Base-by-base conservation (phyloP, 2,329 filamentous ascomycete species). In the Colletotrichum sidae region DNA sequence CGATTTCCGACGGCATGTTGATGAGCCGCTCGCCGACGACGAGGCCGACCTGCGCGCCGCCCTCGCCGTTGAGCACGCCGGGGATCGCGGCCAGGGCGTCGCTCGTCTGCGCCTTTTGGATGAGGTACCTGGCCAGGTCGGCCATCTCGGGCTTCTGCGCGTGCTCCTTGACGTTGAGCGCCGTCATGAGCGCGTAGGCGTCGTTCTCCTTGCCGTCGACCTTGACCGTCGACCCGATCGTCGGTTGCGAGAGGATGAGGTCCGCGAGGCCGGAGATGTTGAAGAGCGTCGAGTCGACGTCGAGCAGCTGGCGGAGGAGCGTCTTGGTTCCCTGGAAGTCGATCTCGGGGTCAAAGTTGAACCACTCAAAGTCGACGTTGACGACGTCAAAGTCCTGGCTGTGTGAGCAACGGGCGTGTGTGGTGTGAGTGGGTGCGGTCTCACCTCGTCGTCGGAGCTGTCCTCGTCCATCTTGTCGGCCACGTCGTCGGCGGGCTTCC, bases 351-450 rank as follows among this genome's bases (percentile, higher is more conserved):
- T 96, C 91, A 68, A 95, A 97, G 80, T 97, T 96, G 82, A 98
- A 99, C 92, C 94, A 98, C 82, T 99, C 96, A 74, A 99, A 99
- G 70, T 98, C 95, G 63, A 98, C 94, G 75, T 98, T 91, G 70
- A 99, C 89, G 77, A 95, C 91, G 75, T 97, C 92, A 74, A 94
- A 91, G 73, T 97, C 93, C 92, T 97, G 59, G 6, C 41, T 34
- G 6, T 42, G 60, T 67, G 65, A 55, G 44, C 75, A 59, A 59
- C 70, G 65, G n/a, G 44, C 15, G 4, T 42, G 58, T 53, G n/a
- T 17, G 35, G 46, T 34, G 47, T 33, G 45, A 68, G 74, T 71
- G 70, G 8, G n/a, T 17, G 2, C 13, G 35, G 35, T 63, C 63
- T 60, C 54, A 84, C 86, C 72, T 87, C 86, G 59, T 84, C 84